Base-by-base conservation (phyloP, 495 filamentous ascomycete genomes). In the Penicillium nucicola region DNA sequence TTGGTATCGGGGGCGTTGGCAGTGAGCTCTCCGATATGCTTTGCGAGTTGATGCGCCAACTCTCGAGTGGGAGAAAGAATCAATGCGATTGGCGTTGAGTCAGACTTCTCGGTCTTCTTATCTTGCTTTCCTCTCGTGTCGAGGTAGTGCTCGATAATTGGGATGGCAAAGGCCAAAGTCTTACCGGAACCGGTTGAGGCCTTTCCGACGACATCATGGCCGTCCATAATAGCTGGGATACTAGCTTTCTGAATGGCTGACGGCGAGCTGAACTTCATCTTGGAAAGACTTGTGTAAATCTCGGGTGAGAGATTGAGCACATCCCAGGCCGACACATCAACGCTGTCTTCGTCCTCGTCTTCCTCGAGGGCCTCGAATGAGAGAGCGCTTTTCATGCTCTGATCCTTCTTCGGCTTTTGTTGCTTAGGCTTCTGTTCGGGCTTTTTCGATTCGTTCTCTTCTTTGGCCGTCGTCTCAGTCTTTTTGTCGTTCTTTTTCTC, bases 151-250 rank as follows among this genome's bases (percentile, higher is more conserved):
- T 79, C 73, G 30, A 76, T 60, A 19, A 80, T 77, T 52, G 74
- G 58, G 80, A 77, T 51, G 17, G 90, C 84, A 64, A 97, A 98
- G n/a, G 93, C 92, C 53, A 97, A 81, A 9, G 93, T 98, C 72
- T 98, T 98, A 56, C 93, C 93, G 3, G 93, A 97, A 17, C 93
- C 93, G 0, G 93, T 98, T 57, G 96, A 92, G 45, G 93, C 93
- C 40, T 97, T 90, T 41, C 93, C 93, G 53, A 98, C 84, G 32
- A 95, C 86, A 62, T 98, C 93, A 43, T 92, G 84, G 4, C 89
- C 90, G 12, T 88, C 81, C 6, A 97, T 58, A 35, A 96, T 89
- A 37, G 87, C 77, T 1, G 91, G 89, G 64, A 97, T 92, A 13
- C 89, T 78, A 18, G 82, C 70, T 18, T 71, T 67, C 66, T 96